phyloP scores from a whole-genome alignment of 202 grass and related monocot species.

The Panicum hallii region DNA sequence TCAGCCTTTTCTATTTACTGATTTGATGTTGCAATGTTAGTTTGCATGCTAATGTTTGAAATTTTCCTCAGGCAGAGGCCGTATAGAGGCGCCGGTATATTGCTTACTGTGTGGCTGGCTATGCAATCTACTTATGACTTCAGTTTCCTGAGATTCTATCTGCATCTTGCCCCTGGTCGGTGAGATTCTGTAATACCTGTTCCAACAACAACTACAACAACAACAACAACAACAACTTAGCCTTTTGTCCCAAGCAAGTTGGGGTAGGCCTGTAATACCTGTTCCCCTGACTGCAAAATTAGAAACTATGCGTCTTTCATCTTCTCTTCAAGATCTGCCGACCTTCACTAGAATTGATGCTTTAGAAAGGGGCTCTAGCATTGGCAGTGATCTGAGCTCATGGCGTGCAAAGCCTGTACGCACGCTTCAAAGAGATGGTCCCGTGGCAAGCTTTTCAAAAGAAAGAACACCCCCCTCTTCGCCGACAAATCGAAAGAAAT shows the following conservation, averaged over 20 bases:
- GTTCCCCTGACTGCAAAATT: conserved; percentile 9
- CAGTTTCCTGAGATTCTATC: not conserved
- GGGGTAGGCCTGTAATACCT: conserved; percentile 13
- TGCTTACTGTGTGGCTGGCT: conserved; percentile 11
- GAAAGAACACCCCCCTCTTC: conserved; percentile 75
- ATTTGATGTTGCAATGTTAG: not conserved
- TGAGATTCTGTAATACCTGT: conserved; percentile 27
- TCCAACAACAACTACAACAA: too few species aligned
- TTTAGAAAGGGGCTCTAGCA: conserved; percentile 61
- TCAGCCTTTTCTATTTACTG: not conserved
- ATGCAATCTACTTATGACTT: conserved; percentile 40
- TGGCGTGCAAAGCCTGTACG: conserved; percentile 64
- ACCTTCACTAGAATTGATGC: conserved; percentile 73
- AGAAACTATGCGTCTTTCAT: conserved; percentile 79
- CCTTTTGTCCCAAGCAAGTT: too few species aligned
- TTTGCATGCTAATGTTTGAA: conserved; percentile 20
- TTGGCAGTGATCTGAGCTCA: conserved; percentile 62
- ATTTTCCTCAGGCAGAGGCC: conserved; percentile 42
- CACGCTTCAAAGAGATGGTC: conserved; percentile 77
- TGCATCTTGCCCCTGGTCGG: conserved; percentile 12
- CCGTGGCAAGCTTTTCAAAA: conserved; percentile 86
- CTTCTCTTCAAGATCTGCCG: conserved; percentile 87
- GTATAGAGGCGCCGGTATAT: not conserved
- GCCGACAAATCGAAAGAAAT: conserved; percentile 87
- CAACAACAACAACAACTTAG: too few species aligned